phyloP scores from a whole-genome alignment of 805 yeast species.

The Yarrowia hollandica region DNA sequence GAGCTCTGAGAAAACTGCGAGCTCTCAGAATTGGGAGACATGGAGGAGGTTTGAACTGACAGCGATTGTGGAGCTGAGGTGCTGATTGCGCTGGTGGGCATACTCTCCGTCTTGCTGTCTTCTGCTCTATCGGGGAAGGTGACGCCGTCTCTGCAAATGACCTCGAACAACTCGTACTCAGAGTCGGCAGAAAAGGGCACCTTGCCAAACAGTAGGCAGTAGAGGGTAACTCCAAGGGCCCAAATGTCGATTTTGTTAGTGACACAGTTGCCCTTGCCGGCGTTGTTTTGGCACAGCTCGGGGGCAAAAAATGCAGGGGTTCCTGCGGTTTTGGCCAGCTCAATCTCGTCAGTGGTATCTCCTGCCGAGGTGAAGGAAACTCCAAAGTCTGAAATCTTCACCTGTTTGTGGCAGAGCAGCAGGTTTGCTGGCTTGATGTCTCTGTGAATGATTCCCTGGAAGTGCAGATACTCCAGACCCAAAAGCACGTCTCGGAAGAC shows the following conservation, averaged over 20 bases:
- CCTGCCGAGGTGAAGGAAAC: conserved; percentile 64
- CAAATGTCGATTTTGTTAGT: conserved; percentile 91
- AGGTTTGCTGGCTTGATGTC: conserved; percentile 94
- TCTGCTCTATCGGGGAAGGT: neutral
- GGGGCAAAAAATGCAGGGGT: conserved; percentile 90
- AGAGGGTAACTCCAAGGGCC: conserved; percentile 93
- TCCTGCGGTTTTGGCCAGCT: conserved; percentile 61
- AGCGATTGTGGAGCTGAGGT: neutral
- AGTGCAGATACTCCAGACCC: conserved; percentile 85
- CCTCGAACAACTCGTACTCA: conserved; percentile 82
- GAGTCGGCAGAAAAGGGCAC: conserved; percentile 87
- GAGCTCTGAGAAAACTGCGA: conserved; percentile 12
- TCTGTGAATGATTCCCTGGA: conserved; percentile 88
- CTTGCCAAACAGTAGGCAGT: conserved; percentile 81
- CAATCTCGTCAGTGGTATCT: conserved; percentile 65
- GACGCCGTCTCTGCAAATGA: conserved; percentile 46
- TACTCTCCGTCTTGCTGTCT: too few relatives aligned
- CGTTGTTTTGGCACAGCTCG: conserved; percentile 46
- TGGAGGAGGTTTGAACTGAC: neutral
- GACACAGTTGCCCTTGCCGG: conserved; percentile 48
- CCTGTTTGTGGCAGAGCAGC: conserved; percentile 64
- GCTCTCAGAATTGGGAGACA: neutral
- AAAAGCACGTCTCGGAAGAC: conserved; percentile 80
- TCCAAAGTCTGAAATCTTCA: conserved; percentile 92
- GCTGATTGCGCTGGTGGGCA: neutral